These are phyloP conservation scores for Fusarium coicis DNA, from an alignment of 2,329 filamentous ascomycete species.

Conservation along the genomic window DNA sequence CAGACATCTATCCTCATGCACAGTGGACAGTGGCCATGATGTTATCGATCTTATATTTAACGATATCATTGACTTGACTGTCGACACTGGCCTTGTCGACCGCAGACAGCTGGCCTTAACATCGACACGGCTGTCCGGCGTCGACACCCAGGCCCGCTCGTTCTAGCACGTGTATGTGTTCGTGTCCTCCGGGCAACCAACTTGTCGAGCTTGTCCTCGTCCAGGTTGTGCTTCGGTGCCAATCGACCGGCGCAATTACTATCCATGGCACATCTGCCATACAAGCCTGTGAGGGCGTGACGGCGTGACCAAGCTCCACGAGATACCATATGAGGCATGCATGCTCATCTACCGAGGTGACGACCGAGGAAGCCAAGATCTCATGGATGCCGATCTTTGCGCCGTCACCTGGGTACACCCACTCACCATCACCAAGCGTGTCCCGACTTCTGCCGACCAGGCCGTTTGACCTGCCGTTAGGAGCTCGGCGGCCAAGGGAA, in stretches of 20 bases:
- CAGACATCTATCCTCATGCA: too few relatives aligned
- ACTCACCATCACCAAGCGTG: not conserved
- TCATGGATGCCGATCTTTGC: not conserved
- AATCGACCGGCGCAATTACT: not conserved
- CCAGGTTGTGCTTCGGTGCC: not conserved
- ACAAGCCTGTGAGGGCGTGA: accelerated
- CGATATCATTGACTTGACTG: too few relatives aligned
- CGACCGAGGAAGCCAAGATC: not conserved
- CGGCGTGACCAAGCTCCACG: not conserved
- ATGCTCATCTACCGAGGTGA: not conserved
- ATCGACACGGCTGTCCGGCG: not conserved
- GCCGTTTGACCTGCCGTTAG: too few relatives aligned
- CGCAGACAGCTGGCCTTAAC: accelerated
- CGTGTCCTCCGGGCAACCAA: too few relatives aligned
- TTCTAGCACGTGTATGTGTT: accelerated
- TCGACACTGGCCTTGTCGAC: not conserved
- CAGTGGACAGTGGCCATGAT: too few relatives aligned
- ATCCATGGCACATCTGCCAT: not conserved
- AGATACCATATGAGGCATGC: accelerated
- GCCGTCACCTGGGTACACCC: not conserved
- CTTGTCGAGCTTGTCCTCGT: accelerated
- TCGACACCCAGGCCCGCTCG: accelerated
- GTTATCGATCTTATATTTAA: not conserved
- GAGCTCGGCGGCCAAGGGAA: not conserved
- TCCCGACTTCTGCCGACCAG: not conserved